A percentile compares a stretch with the other conserved stretches of the same genome.
These are phyloP conservation scores for Casuarina glauca DNA, from an alignment of 306 rosid species.

Conservation along the genomic window DNA sequence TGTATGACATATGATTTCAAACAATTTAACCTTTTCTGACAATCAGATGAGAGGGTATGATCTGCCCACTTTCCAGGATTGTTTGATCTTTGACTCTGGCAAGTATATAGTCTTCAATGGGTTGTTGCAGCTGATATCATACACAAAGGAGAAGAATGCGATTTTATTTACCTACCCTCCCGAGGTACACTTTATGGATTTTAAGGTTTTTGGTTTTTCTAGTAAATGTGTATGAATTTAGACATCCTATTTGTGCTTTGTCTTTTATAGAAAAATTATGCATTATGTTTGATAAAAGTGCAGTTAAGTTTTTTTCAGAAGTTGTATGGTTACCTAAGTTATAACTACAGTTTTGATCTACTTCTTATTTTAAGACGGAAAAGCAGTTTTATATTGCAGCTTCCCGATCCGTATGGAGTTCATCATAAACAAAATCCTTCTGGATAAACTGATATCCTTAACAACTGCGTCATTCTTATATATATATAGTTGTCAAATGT, in stretches of 20 bases:
- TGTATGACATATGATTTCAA: background rate
- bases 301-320: background rate
- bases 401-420: background rate
- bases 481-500: background rate
- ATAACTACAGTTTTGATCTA: background rate
- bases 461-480: background rate
- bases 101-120: constrained; percentile 79
- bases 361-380: background rate
- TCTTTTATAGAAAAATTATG: background rate
- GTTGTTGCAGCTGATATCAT: constrained; percentile 80
- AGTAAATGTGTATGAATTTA: background rate
- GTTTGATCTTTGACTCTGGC: constrained; percentile 69
- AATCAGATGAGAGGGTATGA: background rate
- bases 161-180: constrained; percentile 89
- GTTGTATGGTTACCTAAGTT: background rate
- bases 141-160: constrained; percentile 87
- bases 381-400: too few species aligned
- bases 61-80: background rate
- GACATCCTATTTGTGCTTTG: background rate
- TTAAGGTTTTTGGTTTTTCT: background rate
- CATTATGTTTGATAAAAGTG: background rate
- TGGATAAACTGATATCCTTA: background rate
- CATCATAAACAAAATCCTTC: background rate
- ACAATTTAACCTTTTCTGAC: background rate
- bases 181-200: constrained; percentile 37